Evolutionary conservation across 306 rosid species (phyloP).

Genomic region (Cicer chorassanicum): DNA sequence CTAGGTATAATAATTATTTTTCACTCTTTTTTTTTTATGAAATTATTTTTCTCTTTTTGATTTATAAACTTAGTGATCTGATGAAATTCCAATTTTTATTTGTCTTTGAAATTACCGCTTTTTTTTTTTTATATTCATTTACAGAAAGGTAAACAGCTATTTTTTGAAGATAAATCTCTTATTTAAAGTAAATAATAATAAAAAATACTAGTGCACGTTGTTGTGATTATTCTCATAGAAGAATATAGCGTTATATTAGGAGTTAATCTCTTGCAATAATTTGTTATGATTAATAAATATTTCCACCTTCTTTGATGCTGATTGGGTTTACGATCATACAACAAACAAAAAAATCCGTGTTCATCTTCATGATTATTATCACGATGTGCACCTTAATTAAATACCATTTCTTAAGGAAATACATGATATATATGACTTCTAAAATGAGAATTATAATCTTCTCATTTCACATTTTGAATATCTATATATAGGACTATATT

Average conservation of each 20-base stretch:
- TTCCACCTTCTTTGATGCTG: not conserved
- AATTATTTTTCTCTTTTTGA: not conserved
- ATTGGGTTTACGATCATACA: not conserved
- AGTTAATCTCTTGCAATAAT: constrained; percentile 29
- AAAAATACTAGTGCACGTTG: not conserved
- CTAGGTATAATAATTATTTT: constrained; percentile 44
- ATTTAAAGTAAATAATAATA: constrained; percentile 14
- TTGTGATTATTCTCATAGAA: constrained; percentile 13
- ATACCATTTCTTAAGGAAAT: constrained; percentile 3
- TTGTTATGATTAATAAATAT: not conserved
- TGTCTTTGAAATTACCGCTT: not conserved
- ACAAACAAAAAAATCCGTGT: not conserved
- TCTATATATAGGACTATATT: not conserved
- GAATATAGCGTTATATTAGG: constrained; percentile 4
- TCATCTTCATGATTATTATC: constrained; percentile 21
- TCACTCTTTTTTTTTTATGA: not conserved
- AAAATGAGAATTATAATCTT: constrained; percentile 9
- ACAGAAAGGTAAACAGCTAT: not conserved
- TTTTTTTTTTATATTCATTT: not conserved
- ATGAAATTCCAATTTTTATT: constrained; percentile 2
- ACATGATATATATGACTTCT: not conserved
- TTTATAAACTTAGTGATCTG: not conserved
- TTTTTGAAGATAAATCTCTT: not conserved
- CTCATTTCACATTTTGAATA: not conserved
- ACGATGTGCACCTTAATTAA: constrained; percentile 9